Base-by-base conservation (phyloP, 805 yeast species). In the Candida montana region DNA sequence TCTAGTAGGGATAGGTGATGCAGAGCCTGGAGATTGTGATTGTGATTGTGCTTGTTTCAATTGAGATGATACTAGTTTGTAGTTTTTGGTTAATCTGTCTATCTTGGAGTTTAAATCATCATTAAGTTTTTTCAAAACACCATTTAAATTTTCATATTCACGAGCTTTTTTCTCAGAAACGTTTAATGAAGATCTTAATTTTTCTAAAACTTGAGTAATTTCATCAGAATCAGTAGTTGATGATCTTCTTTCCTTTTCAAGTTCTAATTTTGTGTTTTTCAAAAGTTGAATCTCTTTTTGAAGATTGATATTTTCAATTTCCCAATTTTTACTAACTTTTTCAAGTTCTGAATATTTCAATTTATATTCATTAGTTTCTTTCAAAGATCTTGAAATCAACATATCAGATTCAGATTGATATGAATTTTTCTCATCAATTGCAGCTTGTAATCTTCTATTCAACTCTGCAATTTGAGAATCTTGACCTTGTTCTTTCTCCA, bases 61-160 rank as follows among this genome's bases (percentile, higher is more conserved):
- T 24, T 69, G 62, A 32, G 71, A 71, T 1, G 85, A 70, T n/a
- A 82, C 53, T 13, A 73, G 52, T 58, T 79, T 83, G 61, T 81
- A 83, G 52, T 79, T 83, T 53, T 81, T 83, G n/a, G 80, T 74
- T 35, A 84, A 54, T 49, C 88, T 69, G 33, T 83, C 85, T 37
- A 81, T 64, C 55, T 84, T 85, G 52, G 77, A 68, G 23, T 71
- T 74, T n/a, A 79, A 61, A 41, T 85, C 93, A 29, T 81, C 86
- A 50, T 81, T 82, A 24, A 79, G 57, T 41, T 67, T 71, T 61
- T 78, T 79, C 51, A 84, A 63, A n/a, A 72, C 67, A 16, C 54
- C 52, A 45, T 79, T 79, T 45, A 75, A 42, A 17, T 62, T 65
- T 47, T 83, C 89, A 36, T 69, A 64, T 28, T 81, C 87, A 18